Conservation (phyloP, 176 grass and related monocot genomes). For the Saccharum officinarum region DNA sequence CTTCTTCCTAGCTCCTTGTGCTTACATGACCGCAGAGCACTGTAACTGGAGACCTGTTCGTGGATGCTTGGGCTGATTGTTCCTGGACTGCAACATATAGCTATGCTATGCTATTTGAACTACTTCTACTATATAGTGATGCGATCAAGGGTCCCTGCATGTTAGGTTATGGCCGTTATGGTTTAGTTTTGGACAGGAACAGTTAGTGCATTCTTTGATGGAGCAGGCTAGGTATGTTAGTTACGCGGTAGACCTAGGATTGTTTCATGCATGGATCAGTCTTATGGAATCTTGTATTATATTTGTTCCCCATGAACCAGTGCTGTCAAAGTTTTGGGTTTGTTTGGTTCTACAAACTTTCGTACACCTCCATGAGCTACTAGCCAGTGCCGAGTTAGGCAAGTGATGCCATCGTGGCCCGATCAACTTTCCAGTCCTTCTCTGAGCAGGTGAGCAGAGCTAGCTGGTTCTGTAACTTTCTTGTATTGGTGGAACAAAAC, state of each 20-base stretch:
- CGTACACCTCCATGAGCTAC: not conserved
- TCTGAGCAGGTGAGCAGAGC: not conserved
- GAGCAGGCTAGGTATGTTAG: slow-evolving; percentile 35
- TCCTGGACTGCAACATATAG: slow-evolving; percentile 10
- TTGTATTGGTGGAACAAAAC: not conserved
- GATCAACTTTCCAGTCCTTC: not conserved
- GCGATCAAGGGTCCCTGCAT: not conserved
- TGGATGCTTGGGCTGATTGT: slow-evolving; percentile 36
- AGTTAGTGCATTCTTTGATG: slow-evolving; percentile 30
- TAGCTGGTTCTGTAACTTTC: not conserved
- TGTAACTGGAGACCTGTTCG: slow-evolving; percentile 45
- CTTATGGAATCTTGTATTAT: slow-evolving; percentile 34
- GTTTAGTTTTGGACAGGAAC: slow-evolving; percentile 29
- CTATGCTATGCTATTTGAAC: slow-evolving; percentile 32
- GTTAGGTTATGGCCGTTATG: not conserved
- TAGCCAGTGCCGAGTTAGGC: not conserved
- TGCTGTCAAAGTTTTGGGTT: slow-evolving; percentile 1
- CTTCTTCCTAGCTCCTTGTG: slow-evolving; percentile 33
- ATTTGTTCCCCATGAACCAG: slow-evolving; percentile 6
- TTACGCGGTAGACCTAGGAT: slow-evolving; percentile 26
- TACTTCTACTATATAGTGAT: not conserved
- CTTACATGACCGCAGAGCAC: not conserved
- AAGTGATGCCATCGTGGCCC: not conserved
- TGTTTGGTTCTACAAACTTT: not conserved
- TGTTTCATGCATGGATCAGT: slow-evolving; percentile 26